Percentiles rank a stretch among this genome's conserved stretches.
These are phyloP conservation scores for Albugo candida DNA, from an alignment of 352 stramenopile genomes.

Conservation along the genomic window DNA sequence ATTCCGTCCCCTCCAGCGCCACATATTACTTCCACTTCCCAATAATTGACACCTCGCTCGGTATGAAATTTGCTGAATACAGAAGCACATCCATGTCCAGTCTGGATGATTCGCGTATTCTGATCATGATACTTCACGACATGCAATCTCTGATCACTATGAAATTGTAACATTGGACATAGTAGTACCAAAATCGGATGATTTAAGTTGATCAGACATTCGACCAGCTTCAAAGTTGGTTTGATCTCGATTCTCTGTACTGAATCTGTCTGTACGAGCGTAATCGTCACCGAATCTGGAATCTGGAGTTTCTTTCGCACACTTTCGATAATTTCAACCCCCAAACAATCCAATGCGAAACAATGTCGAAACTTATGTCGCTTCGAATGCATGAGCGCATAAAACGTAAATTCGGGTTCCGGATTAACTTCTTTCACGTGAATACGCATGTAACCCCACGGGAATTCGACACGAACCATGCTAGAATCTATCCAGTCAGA, in stretches of 20 bases:
- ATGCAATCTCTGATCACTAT: slow-evolving; percentile 4
- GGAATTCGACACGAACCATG: slow-evolving; percentile 35
- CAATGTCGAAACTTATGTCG: slow-evolving; percentile 47
- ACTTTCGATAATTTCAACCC: slow-evolving; percentile 32
- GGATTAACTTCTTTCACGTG: slow-evolving; percentile 30
- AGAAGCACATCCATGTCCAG: slow-evolving; percentile 37
- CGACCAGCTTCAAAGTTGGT: slow-evolving; percentile 26
- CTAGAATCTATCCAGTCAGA: too few species aligned
- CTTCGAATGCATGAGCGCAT: slow-evolving; percentile 33
- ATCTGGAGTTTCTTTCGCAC: slow-evolving; percentile 30
- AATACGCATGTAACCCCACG: slow-evolving; percentile 55
- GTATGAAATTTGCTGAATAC: slow-evolving; percentile 38
- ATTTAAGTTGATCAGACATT: slow-evolving; percentile 39
- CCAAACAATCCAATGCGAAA: slow-evolving; percentile 29
- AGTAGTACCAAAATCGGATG: slow-evolving; percentile 61
- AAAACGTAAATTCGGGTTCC: slow-evolving; percentile 56
- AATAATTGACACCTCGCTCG: slow-evolving; percentile 57
- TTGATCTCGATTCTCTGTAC: slow-evolving; percentile 50
- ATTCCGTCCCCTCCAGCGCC: slow-evolving; percentile 36
- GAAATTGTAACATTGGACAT: slow-evolving; percentile 36
- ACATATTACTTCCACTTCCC: slow-evolving; percentile 43
- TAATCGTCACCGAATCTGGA: slow-evolving; percentile 20
- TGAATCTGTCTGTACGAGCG: slow-evolving; percentile 56
- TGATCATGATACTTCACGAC: slow-evolving; percentile 26
- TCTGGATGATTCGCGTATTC: slow-evolving; percentile 25